Evolutionary conservation across 2,329 filamentous ascomycete species (phyloP).

Genomic region (Drechslera avenae): DNA sequence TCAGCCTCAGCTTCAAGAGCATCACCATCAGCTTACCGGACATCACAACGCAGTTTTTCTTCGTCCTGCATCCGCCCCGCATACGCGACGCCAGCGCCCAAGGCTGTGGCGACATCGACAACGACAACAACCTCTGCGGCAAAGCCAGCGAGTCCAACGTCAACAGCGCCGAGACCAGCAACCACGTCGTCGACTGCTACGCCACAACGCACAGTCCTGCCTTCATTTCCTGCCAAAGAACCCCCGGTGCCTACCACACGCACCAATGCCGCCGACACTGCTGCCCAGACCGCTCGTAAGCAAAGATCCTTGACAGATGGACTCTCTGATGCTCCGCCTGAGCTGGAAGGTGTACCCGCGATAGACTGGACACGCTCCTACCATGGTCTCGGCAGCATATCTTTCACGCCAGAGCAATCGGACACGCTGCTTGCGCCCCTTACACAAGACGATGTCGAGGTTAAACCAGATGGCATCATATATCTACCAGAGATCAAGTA

Average conservation of each 20-base stretch:
- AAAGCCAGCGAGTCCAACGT: conserved; percentile 17
- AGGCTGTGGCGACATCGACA: conserved; percentile 1
- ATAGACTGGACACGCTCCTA: conserved; percentile 86
- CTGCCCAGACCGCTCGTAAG: conserved; percentile 31
- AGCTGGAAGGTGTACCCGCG: conserved; percentile 57
- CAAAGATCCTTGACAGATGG: conserved; percentile 55
- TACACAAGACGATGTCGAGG: conserved; percentile 78
- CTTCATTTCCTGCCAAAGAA: conserved; percentile 38
- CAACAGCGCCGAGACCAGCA: conserved; percentile 18
- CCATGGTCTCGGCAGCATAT: conserved; percentile 72
- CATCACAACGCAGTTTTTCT: conserved; percentile 28
- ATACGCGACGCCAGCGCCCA: conserved; percentile 21
- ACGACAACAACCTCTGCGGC: conserved; percentile 16
- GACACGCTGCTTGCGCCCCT: conserved; percentile 72
- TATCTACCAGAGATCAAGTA: conserved; percentile 99
- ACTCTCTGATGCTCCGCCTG: conserved; percentile 56
- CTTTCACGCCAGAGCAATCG: conserved; percentile 73
- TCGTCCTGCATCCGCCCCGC: conserved; percentile 29
- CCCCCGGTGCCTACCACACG: conserved; percentile 42
- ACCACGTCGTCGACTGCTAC: conserved; percentile 13
- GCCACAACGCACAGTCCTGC: conserved; percentile 34
- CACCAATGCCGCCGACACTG: conserved; percentile 34
- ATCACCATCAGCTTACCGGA: conserved; percentile 21
- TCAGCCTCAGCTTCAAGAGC: conserved; percentile 22
- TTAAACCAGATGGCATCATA: conserved; percentile 96